Evolutionary conservation across 2,329 filamentous ascomycete genomes (phyloP).

Genomic region (Cytospora piceicola): DNA sequence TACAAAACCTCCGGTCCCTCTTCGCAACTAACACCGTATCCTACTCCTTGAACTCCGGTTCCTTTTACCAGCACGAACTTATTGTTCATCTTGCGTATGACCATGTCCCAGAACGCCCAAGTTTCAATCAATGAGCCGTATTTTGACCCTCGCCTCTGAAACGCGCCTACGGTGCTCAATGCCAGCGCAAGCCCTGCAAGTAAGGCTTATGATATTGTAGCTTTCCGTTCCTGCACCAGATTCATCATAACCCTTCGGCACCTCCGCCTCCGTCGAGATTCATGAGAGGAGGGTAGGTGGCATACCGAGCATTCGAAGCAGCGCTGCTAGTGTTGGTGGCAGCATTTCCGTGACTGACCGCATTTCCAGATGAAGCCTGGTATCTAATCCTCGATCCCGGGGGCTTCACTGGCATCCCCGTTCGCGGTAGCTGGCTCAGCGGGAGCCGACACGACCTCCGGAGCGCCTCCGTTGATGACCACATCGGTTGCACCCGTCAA

Average conservation of each 20-base stretch:
- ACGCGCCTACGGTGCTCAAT: neutral
- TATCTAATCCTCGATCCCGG: conserved; percentile 7
- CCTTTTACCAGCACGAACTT: neutral
- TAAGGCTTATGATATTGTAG: neutral
- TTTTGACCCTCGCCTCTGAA: neutral
- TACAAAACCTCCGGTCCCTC: neutral
- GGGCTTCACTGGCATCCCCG: conserved; percentile 15
- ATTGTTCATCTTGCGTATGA: neutral
- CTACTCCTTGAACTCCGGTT: conserved; percentile 13
- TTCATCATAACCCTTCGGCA: neutral
- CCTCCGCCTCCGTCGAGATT: neutral
- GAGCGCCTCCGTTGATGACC: conserved; percentile 39
- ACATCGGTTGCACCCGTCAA: conserved; percentile 53
- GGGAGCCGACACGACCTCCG: conserved; percentile 13
- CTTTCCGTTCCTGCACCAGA: neutral
- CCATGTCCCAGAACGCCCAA: conserved; percentile 4
- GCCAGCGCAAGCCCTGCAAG: neutral
- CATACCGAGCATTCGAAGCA: neutral
- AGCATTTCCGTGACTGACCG: neutral
- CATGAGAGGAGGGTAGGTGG: neutral
- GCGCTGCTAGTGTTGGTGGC: neutral
- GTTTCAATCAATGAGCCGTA: neutral
- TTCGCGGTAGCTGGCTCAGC: conserved; percentile 14
- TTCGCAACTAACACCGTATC: neutral
- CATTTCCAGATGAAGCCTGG: neutral